Base-by-base conservation (phyloP, 352 stramenopile genomes). In the Globisporangium cederbergense region DNA sequence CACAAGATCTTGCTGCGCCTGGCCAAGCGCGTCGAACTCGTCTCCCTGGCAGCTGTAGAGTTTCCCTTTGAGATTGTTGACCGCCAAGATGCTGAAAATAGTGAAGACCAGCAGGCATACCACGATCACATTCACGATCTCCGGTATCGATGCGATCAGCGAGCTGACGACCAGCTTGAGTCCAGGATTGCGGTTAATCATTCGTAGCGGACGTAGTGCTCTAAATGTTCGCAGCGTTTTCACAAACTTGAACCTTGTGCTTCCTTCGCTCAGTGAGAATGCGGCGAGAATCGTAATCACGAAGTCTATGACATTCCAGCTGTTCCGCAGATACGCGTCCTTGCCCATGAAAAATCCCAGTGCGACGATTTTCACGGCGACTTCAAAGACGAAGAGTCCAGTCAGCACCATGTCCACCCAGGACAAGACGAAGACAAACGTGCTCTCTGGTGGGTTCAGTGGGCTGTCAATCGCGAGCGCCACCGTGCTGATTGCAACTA, bases 281-380 rank as follows among this genome's bases (percentile, higher is more conserved):
- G 53, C 63, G 58, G 79, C 76, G 65, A 96, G 60, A 43, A 72
- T 51, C 2, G 95, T 93, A 56, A 97, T 94, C 16, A 90, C 65
- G 58, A 97, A 97, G 58, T 98, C 92, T 51, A 98, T 83, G 8
- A 90, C 60, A 66, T 98, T 98, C 90, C 91, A 98, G 36, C 71
- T 70, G 58, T 94, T 89, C 18, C 82, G 75, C 8, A 97, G 63
- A 54, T 97, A 98, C 28, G 72, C 71, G 30, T 83, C 69, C 30
- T 83, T 61, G 46, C 86, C 76, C 5, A 88, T 52, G 10, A 93
- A 20, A 22, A 94, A 90, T 11, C 91, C 91, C 20, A 93, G 60
- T 2, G 85, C 86, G 10, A 97, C 72, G 11, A 97, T 81, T 67
- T 98, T 98, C 38, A 97, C 64, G 16, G 79, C 65, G 18, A 88